Evolutionary conservation across 495 filamentous ascomycete genomes (phyloP).

Genomic region (Xylaria venustula): DNA sequence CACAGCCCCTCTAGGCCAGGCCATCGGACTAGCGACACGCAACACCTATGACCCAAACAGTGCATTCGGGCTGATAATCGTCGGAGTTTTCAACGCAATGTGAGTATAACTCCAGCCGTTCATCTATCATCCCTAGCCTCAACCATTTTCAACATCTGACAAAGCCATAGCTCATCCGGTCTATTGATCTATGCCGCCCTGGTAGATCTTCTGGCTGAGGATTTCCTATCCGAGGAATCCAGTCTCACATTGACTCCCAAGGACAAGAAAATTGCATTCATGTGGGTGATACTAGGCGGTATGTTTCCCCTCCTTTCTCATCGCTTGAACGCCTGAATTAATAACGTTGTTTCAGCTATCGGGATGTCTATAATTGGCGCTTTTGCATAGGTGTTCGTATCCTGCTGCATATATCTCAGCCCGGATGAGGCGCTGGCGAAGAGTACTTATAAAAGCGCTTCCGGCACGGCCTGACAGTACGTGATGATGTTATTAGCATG

Average conservation of each 20-base stretch:
- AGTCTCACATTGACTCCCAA: conserved; percentile 41
- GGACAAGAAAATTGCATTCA: conserved; percentile 41
- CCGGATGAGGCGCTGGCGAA: background rate
- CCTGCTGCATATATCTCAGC: background rate
- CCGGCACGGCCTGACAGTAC: too few relatives aligned
- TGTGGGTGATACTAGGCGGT: conserved; percentile 44
- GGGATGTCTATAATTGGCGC: conserved; percentile 67
- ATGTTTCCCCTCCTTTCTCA: conserved; percentile 7
- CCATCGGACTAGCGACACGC: conserved; percentile 55
- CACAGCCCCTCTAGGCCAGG: conserved; percentile 60
- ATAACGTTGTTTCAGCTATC: conserved; percentile 24
- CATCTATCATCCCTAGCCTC: background rate
- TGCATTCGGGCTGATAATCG: conserved; percentile 62
- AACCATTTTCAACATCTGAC: too few relatives aligned
- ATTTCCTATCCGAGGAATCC: conserved; percentile 61
- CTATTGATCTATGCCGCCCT: conserved; percentile 61
- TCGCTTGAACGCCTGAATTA: conserved; percentile 1
- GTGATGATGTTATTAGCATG: too few relatives aligned
- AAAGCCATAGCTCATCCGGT: conserved; percentile 47
- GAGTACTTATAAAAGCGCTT: background rate
- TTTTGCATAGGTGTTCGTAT: conserved; percentile 35
- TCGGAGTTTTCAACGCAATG: conserved; percentile 71
- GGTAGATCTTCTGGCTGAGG: conserved; percentile 62
- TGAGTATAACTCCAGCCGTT: conserved; percentile 23
- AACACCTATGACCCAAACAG: conserved; percentile 63